Base-by-base conservation (phyloP, 371 early-diverging fungal species). In the Haplosporangium sp. region DNA sequence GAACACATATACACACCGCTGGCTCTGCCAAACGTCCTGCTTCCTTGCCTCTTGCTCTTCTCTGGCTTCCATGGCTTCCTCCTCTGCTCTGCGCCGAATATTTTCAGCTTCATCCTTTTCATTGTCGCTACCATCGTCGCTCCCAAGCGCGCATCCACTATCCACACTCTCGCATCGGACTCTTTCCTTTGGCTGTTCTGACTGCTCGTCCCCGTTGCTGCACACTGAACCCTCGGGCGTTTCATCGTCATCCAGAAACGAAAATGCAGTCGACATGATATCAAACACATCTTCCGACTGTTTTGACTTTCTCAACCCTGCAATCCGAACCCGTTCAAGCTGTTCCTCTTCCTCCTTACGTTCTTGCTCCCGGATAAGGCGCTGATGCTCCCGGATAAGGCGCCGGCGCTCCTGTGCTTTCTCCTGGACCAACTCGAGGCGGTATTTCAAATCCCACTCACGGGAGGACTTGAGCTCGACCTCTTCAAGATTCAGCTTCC, bases 401-500 rank as follows among this genome's bases (percentile, higher is more conserved):
- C 43, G 36, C 45, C 69, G 46, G 4, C 57, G 46, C 21, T 61
- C 36, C 20, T 21, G 23, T 8, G 36, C 51, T 8, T 47, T 38
- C 16, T 38, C 45, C 4, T 18, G 18, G 5, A 48, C 47, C 9
- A 61, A 23, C 18, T 60, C 36, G 11, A 55, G 12, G n/a, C 69
- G 75, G 20, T 43, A n/a, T 36, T 55, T 52, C 20, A 21, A 40
- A 9, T 75, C 75, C 70, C 75, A 75, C 55, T 75, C 75, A 6
- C 54, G 52, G 12, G 58, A 45, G 36, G 53, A 43, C 62, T 65
- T 75, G 46, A 55, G 36, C 13, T 38, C 36, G 2, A 45, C 51
- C 8, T 36, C 54, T 12, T 64, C 70, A 29, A 75, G 57, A 7
- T 59, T 66, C 7, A 64, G 37, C 41, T 69, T 55, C 75, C 75